phyloP scores from a whole-genome alignment of 208 protist genomes.

The Dictyostelium gargantuum region DNA sequence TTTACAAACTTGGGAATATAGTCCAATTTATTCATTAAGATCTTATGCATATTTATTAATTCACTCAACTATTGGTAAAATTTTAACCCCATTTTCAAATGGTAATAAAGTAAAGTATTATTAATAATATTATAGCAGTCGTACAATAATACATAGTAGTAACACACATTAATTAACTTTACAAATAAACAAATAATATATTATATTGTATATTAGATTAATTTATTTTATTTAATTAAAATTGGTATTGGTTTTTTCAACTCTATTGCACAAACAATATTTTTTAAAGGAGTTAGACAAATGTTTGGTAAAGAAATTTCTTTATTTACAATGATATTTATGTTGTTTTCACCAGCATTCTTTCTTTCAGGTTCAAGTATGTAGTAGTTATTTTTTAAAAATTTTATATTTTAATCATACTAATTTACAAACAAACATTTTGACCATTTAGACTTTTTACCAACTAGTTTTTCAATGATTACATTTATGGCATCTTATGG shows the following conservation, averaged over 20 bases:
- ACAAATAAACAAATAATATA: neutral
- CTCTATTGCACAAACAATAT: constrained; percentile 14
- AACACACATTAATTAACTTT: neutral
- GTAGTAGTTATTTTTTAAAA: neutral
- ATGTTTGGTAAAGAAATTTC: constrained; percentile 35
- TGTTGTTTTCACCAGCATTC: constrained; percentile 17
- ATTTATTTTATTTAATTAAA: constrained; percentile 36
- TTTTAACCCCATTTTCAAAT: neutral
- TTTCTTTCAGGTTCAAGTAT: constrained; percentile 47
- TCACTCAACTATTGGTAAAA: neutral
- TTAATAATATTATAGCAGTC: neutral
- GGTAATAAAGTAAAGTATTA: constrained; percentile 4
- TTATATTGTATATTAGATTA: neutral
- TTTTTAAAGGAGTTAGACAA: constrained; percentile 2
- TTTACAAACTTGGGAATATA: constrained; percentile 97
- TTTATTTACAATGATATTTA: neutral
- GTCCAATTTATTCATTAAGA: constrained; percentile 42
- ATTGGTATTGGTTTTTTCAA: constrained; percentile 23
- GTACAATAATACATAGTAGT: neutral
- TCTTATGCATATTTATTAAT: constrained; percentile 48
- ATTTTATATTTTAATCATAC: neutral
- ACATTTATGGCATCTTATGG: constrained; percentile 73
- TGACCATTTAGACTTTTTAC: constrained; percentile 77
- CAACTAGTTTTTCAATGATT: constrained; percentile 91
- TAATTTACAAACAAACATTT: too few species aligned